Conservation (phyloP, 106 monocot genomes). For the Platanthera zijinensis region DNA sequence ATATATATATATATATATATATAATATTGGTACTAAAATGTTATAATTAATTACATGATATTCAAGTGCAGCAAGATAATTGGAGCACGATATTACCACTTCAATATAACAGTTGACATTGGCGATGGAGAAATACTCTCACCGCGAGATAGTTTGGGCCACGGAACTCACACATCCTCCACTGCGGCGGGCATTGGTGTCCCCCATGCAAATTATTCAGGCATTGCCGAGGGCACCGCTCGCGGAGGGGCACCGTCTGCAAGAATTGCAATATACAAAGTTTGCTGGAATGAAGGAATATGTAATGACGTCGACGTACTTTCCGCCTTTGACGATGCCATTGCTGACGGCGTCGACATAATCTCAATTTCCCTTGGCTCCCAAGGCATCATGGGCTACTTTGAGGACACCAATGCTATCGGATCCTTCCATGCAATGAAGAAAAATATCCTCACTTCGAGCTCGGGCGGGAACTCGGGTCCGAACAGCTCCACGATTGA, state of each 20-base stretch:
- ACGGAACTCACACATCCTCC: constrained; percentile 35
- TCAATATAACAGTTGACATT: neutral
- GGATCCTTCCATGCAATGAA: neutral
- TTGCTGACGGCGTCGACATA: constrained; percentile 29
- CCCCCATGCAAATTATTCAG: neutral
- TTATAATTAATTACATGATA: neutral
- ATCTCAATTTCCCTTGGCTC: constrained; percentile 19
- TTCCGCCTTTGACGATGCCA: constrained; percentile 20
- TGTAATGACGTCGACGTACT: constrained; percentile 12
- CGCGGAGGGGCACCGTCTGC: constrained; percentile 7
- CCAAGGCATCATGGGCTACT: neutral
- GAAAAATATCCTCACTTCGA: neutral
- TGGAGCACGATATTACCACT: constrained; percentile 20
- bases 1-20: too few relatives aligned
- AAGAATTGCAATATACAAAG: constrained; percentile 18
- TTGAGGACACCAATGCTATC: neutral
- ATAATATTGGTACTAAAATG: neutral
- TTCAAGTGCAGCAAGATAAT: neutral
- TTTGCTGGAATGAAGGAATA: constrained; percentile 2
- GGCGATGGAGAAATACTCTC: neutral
- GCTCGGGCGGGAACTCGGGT: neutral
- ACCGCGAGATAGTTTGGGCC: constrained; percentile 24
- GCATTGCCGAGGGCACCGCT: constrained; percentile 14
- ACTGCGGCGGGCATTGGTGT: constrained; percentile 18
- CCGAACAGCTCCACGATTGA: neutral